Base-by-base conservation (phyloP, 1,284 basidiomycete genomes). In the Stygiomarasmius scandens region DNA sequence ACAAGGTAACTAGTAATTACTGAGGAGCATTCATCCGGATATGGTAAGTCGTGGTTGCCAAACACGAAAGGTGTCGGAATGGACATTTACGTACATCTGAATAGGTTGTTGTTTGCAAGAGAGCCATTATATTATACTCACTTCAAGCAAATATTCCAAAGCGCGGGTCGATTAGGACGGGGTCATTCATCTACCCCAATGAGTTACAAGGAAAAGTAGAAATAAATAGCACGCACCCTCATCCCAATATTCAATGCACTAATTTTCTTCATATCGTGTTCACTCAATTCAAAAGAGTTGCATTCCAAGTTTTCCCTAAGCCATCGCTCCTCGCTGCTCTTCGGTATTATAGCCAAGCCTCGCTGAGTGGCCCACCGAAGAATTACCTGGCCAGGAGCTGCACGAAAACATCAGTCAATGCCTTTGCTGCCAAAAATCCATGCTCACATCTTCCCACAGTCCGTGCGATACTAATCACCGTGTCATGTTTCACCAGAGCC, bases 361-460 rank as follows among this genome's bases (percentile, higher is more conserved):
- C 83, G 84, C 68, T 92, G 88, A n/a, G 87, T 86, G 4, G 89
- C 85, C 90, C 90, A 93, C 63, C 90, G 85, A 58, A 93, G 81
- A 34, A 92, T 74, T 34, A 93, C 79, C 70, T 87, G 85, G 9
- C 83, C 84, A 34, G 79, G 67, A 49, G 78, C 84, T 85, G n/a
- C n/a, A n/a, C n/a, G n/a, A n/a, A 50, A n/a, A n/a, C n/a, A n/a
- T n/a, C 12, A 3, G 24, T 12, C 5, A 29, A 44, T 32, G 24
- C 16, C 48, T 8, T 34, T 19, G 19, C 34, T 16, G 45, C 38
- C 16, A 4, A 34, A 3, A 14, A 41, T 14, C 19, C 52, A 2
- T 2, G 71, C 80, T 59, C 61, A 87, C 87, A 82, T 74, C 81
- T 90, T 16, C 72, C 67, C 65, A 86, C 76, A 59, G 77, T 76